These are phyloP conservation scores for Fusarium tuaranense DNA, from an alignment of 2,329 filamentous ascomycete species.

Conservation along the genomic window DNA sequence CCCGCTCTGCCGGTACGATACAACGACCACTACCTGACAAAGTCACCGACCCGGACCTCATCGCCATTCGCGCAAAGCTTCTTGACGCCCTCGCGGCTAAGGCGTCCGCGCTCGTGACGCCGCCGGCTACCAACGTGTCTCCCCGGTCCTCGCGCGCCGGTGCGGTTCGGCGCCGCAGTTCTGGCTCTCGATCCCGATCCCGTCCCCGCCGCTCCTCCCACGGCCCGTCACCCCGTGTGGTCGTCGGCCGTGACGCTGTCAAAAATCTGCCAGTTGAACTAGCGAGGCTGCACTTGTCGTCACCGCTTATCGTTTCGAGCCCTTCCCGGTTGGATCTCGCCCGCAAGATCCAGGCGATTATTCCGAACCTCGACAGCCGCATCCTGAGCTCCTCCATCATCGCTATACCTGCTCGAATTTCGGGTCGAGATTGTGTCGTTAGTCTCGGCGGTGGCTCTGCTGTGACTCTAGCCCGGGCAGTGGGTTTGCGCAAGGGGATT, in stretches of 20 bases:
- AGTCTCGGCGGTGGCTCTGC: slow-evolving; percentile 73
- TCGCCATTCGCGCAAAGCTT: slow-evolving; percentile 24
- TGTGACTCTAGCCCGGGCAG: slow-evolving; percentile 68
- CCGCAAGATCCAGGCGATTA: slow-evolving; percentile 47
- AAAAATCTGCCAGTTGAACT: slow-evolving; percentile 50
- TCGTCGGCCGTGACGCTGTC: slow-evolving; percentile 51
- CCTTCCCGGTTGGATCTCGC: slow-evolving; percentile 53
- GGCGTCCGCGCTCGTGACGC: slow-evolving; percentile 28
- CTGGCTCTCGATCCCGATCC: slow-evolving; percentile 5
- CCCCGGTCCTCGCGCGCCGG: slow-evolving; percentile 12
- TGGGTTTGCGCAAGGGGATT: slow-evolving; percentile 63
- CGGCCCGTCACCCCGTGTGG: slow-evolving; percentile 46
- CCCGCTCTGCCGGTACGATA: slow-evolving; percentile 13
- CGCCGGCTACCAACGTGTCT: neutral
- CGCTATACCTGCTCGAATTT: slow-evolving; percentile 33
- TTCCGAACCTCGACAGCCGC: slow-evolving; percentile 48
- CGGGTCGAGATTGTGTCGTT: slow-evolving; percentile 65
- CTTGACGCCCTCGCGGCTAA: slow-evolving; percentile 28
- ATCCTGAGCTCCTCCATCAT: slow-evolving; percentile 51
- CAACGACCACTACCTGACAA: slow-evolving; percentile 20
- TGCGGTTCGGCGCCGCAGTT: too few relatives aligned
- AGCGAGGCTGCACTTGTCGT: slow-evolving; percentile 45
- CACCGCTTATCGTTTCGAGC: slow-evolving; percentile 53
- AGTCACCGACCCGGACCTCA: slow-evolving; percentile 31
- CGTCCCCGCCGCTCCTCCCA: neutral